Evolutionary conservation across 345 rosid genomes (phyloP), one percentile per base, ranked within the genome.

Genomic region (Brassica carinata): DNA sequence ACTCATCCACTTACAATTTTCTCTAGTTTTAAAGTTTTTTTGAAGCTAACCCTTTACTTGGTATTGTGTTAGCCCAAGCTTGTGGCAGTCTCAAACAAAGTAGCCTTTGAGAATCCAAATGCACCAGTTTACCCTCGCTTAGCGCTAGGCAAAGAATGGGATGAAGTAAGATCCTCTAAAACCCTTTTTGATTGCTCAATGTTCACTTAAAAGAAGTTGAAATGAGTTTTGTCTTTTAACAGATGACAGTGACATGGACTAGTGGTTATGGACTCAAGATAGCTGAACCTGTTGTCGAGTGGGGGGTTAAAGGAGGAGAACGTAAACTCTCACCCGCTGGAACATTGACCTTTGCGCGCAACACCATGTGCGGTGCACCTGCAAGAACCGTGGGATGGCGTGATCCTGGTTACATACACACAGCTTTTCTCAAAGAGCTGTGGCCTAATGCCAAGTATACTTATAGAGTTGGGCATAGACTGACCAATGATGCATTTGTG

Each of bases 221-320:
- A 65, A 71, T n/a, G 55, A 18, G 69, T 81, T 64, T 43, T 18
- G 13, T 31, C 2, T 19, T 10, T 71, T 13, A 31, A 79, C 82
- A 90, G 94, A 91, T 91, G 94, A 88, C 94, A 17, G 84, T 91
- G 40, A 91, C 94, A 71, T 91, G 92, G 97, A 90, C 92, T 17
- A 91, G 94, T 77, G 94, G 97, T 26, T 90, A 91, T 69, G 89
- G 87, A 34, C 85, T 84, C 4, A 77, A 43, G 73, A 82, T 80
- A 78, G 92, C 91, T 4, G 88, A 86, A 66, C 91, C 94, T 43
- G 85, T 92, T 75, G 89, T 90, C 19, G 88, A 92, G 79, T 92
- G 97, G 97, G 85, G 89, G 48, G 74, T 40, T 14, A 86, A 87
- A 77, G 89, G 87, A 81, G 84, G 83, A 58, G 85, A 78, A 29